Evolutionary conservation across 1,284 basidiomycete genomes (phyloP).

Genomic region (Clitocybe nebularis): DNA sequence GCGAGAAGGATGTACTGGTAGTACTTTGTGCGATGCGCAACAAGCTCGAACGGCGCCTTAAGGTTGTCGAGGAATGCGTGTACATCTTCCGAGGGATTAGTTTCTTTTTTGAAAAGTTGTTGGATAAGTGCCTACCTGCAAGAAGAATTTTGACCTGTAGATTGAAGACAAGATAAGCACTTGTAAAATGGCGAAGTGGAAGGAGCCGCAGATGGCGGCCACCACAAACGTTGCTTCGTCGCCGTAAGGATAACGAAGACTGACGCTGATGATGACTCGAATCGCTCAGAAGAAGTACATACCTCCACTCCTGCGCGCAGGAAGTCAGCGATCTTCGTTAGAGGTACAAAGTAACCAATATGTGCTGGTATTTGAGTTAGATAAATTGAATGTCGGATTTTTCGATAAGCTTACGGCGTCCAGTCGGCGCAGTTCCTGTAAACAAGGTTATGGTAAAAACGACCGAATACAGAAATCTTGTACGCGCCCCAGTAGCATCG

Average conservation of each 20-base stretch:
- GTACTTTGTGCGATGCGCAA: conserved; percentile 87
- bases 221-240: background rate
- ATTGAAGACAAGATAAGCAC: conserved; percentile 7
- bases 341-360: conserved; percentile 94
- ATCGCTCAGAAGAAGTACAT: conserved; percentile 13
- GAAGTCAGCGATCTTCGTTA: conserved; percentile 97
- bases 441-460: conserved; percentile 9
- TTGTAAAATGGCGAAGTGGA: background rate
- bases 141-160: conserved; percentile 87
- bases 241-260: background rate
- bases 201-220: background rate
- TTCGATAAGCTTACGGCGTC: conserved; percentile 66
- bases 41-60: conserved; percentile 95
- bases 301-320: conserved; percentile 86
- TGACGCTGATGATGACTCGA: background rate
- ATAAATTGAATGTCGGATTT: background rate
- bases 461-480: no score
- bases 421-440: conserved; percentile 89
- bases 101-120: background rate
- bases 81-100: conserved; percentile 56
- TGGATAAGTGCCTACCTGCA: conserved; percentile 48
- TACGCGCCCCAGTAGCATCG: conserved; percentile 89
- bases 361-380: conserved; percentile 59
- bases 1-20: conserved; percentile 82
- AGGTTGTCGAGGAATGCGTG: conserved; percentile 98